These are phyloP conservation scores for Exophiala mesophila DNA, from an alignment of 2,329 filamentous ascomycete species.

Conservation along the genomic window DNA sequence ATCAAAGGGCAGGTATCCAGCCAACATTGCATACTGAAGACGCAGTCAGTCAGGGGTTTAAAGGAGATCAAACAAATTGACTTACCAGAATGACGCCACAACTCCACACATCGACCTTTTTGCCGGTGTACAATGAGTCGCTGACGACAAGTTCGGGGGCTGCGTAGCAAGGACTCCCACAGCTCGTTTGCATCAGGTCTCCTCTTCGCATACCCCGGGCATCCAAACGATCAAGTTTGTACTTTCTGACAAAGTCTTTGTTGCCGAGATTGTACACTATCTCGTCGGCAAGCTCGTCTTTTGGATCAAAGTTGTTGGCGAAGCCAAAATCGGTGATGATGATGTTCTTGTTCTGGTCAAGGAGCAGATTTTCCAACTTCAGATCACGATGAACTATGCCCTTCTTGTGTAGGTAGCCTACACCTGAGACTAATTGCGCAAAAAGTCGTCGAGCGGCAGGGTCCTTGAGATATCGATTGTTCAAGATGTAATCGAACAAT, in stretches of 20 bases:
- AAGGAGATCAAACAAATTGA: slow-evolving; percentile 23
- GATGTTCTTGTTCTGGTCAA: slow-evolving; percentile 96
- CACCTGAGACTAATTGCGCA: slow-evolving; percentile 90
- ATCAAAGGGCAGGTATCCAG: slow-evolving; percentile 94
- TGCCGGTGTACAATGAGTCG: slow-evolving; percentile 92
- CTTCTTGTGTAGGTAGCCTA: slow-evolving; percentile 97
- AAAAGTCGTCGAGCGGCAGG: slow-evolving; percentile 84
- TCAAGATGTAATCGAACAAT: slow-evolving; percentile 96
- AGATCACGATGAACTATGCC: slow-evolving; percentile 96
- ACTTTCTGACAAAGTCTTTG: slow-evolving; percentile 78
- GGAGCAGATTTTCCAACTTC: slow-evolving; percentile 89
- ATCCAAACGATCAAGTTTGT: slow-evolving; percentile 76
- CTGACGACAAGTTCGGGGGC: slow-evolving; percentile 96
- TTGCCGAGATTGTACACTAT: slow-evolving; percentile 83
- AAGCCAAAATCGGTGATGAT: slow-evolving; percentile 99
- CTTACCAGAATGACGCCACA: slow-evolving; percentile 96
- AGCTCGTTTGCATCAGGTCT: slow-evolving; percentile 98
- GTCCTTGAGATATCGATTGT: slow-evolving; percentile 94
- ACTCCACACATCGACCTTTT: slow-evolving; percentile 99
- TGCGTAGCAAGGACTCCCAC: slow-evolving; percentile 95
- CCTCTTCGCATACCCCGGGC: slow-evolving; percentile 73
- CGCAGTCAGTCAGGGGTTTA: slow-evolving; percentile 6
- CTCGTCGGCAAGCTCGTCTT: slow-evolving; percentile 82
- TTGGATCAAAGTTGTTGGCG: slow-evolving; percentile 90
- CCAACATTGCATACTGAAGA: slow-evolving; percentile 96